Evolutionary conservation across 2,329 filamentous ascomycete species (phyloP), one percentile per base, ranked within the genome.

Genomic region (Ophiostoma quercus): DNA sequence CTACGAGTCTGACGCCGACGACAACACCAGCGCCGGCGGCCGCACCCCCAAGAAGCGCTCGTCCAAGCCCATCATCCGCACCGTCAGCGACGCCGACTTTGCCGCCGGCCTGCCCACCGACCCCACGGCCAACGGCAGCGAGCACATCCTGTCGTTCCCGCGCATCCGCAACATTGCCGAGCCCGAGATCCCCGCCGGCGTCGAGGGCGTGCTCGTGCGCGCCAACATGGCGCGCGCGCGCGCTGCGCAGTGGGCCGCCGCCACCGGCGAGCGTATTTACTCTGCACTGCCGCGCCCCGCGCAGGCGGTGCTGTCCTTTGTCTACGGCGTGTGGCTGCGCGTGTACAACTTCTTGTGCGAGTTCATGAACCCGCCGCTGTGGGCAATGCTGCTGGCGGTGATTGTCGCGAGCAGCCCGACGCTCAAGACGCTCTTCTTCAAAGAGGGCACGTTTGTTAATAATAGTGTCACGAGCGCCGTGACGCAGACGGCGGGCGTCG

Each of bases 301-400:
- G 43, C 84, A 83, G 74, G 71, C 73, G 5, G 65, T 72, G 0
- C 73, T 83, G 16, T 71, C 74, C 2, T 75, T 75, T 60, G 16
- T 79, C 8, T 75, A 77, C 67, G 73, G 71, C 12, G 74, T 81
- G 22, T 80, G 78, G 63, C 78, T 75, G 74, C 78, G 85, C 78
- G 74, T 66, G 32, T 79, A 86, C 74, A 80, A 80, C 67, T 93
- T 93, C 68, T 78, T 94, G 14, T 95, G 91, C 91, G 90, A 91
- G 66, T 97, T 97, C 79, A 98, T 99, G 94, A 98, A 98, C 79
- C 94, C 95, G 60, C 95, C 95, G 0, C 88, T 99, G 34, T 98
- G 94, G 93, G 94, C 95, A 39, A 98, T 99, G 95, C 82, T 98
- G 43, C 83, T 89, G 54, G 92, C 95, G n/a, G 89, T 98, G 65